Conservation (phyloP, 768 basidiomycete species). For the Boletus rubropictus region DNA sequence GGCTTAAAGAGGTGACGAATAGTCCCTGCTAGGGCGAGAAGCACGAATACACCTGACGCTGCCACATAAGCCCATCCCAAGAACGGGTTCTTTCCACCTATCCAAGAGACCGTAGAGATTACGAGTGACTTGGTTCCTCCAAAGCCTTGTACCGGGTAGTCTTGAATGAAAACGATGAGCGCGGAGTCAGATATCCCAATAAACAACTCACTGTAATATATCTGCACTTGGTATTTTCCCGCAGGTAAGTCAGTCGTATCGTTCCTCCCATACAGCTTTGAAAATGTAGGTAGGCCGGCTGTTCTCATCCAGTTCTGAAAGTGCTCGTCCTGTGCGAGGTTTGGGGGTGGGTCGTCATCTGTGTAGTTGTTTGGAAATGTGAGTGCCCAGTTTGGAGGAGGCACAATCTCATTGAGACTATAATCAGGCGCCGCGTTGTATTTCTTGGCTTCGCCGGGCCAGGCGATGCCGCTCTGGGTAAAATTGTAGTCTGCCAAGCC, state of each 20-base stretch:
- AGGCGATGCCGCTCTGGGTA: conserved; percentile 80
- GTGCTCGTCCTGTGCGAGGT: conserved; percentile 75
- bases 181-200: background rate
- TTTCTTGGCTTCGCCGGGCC: conserved; percentile 92
- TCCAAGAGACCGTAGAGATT: conserved; percentile 96
- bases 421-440: conserved; percentile 61
- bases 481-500: conserved; percentile 58
- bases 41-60: conserved; percentile 78
- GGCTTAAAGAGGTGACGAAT: conserved; percentile 90
- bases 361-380: conserved; percentile 76
- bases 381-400: conserved; percentile 87
- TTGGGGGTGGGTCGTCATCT: conserved; percentile 54
- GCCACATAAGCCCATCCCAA: conserved; percentile 97
- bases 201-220: conserved; percentile 63
- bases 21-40: conserved; percentile 84
- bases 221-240: conserved; percentile 70
- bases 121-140: conserved; percentile 95
- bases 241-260: conserved; percentile 65
- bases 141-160: conserved; percentile 88
- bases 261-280: conserved; percentile 91
- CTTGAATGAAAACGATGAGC: conserved; percentile 37
- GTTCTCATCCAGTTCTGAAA: conserved; percentile 99
- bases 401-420: conserved; percentile 62
- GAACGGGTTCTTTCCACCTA: conserved; percentile 98
- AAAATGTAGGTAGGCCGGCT: conserved; percentile 93